A percentile compares a stretch with the other conserved stretches of the same genome.
Evolutionary conservation across 2,329 filamentous ascomycete species (phyloP).

Genomic region (Fusarium chuoi): DNA sequence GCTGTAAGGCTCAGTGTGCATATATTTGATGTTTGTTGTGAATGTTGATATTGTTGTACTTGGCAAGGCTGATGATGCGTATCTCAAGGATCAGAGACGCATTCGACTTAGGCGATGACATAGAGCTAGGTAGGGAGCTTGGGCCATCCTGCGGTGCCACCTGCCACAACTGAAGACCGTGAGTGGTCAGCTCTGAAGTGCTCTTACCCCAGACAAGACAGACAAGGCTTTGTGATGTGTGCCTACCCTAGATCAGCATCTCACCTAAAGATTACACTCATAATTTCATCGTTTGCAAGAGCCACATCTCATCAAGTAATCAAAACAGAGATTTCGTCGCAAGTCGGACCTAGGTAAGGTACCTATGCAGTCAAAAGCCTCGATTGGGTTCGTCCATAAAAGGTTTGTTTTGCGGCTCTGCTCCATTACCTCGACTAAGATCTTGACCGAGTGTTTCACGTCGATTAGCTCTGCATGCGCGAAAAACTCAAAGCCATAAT

Average conservation of each 20-base stretch:
- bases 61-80: constrained; percentile 29
- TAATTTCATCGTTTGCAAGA: neutral
- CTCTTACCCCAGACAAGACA: constrained; percentile 1
- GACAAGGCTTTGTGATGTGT: constrained; percentile 6
- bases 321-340: neutral
- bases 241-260: constrained; percentile 16
- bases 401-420: constrained; percentile 1
- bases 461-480: constrained; percentile 6
- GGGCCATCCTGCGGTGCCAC: constrained; percentile 26
- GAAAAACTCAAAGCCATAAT: constrained; percentile 22
- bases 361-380: neutral
- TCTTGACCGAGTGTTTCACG: constrained; percentile 1
- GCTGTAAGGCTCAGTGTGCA: neutral
- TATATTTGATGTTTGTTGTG: constrained; percentile 2
- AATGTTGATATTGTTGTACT: constrained; percentile 25
- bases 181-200: constrained; percentile 20
- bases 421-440: neutral
- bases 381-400: neutral
- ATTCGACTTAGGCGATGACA: constrained; percentile 19
- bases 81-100: neutral
- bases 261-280: no score
- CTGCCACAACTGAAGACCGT: constrained; percentile 6
- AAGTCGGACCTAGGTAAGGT: neutral
- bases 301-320: neutral
- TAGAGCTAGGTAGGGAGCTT: constrained; percentile 31